phyloP scores from a whole-genome alignment of 2,329 filamentous ascomycete genomes.

The Venturia carpophila region DNA sequence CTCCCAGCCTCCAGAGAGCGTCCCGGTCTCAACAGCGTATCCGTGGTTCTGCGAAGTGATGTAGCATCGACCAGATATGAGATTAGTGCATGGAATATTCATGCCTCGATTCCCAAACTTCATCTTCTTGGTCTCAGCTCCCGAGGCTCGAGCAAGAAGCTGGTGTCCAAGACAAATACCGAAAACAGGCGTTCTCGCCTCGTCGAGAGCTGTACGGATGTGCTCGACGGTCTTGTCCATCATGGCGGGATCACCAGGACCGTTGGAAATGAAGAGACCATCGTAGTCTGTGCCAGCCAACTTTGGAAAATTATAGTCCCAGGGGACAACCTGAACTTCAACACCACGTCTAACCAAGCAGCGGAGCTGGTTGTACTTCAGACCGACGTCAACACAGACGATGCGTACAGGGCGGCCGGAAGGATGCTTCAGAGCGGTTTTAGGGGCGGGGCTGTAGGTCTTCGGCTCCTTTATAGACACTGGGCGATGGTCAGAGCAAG shows the following conservation, averaged over 20 bases:
- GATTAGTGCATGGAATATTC: constrained; percentile 96
- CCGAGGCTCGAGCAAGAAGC: constrained; percentile 78
- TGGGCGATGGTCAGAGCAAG: constrained; percentile 36
- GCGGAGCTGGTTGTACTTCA: constrained; percentile 96
- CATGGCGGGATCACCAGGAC: constrained; percentile 87
- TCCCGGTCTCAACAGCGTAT: constrained; percentile 78
- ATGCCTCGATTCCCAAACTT: constrained; percentile 98
- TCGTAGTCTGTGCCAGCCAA: constrained; percentile 80
- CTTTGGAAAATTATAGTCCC: constrained; percentile 83
- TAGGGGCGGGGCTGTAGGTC: constrained; percentile 68
- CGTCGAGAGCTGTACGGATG: constrained; percentile 65
- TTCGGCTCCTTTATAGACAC: constrained; percentile 85
- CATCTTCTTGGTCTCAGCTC: constrained; percentile 86
- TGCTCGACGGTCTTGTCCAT: constrained; percentile 73
- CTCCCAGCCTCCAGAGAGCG: constrained; percentile 71
- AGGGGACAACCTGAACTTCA: constrained; percentile 89
- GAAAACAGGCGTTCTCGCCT: constrained; percentile 80
- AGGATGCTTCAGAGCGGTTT: constrained; percentile 70
- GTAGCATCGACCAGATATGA: constrained; percentile 93
- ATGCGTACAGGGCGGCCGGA: constrained; percentile 82
- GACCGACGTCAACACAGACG: constrained; percentile 88
- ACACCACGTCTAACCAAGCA: constrained; percentile 87
- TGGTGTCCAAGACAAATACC: constrained; percentile 96
- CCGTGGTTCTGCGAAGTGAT: constrained; percentile 99
- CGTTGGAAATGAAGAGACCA: constrained; percentile 95